Base-by-base conservation (phyloP, 768 basidiomycete genomes). In the Lactifluus piperatus region DNA sequence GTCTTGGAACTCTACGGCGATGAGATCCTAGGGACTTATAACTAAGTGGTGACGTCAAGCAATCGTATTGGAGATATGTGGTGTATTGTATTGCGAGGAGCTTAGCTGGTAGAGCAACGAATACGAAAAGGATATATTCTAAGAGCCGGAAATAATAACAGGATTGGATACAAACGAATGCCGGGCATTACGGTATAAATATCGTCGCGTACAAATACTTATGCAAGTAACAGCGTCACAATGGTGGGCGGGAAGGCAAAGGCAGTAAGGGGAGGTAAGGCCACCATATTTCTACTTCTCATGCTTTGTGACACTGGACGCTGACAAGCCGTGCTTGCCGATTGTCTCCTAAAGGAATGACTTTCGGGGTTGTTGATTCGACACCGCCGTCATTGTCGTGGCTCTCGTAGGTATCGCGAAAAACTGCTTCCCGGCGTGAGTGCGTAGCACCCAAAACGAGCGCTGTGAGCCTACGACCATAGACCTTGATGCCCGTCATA, bases 381-480 rank as follows among this genome's bases (percentile, higher is more conserved):
- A 56, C 52, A 68, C 44, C 29, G 10, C 66, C 65, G 11, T 65
- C 64, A 47, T 69, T 70, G 45, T 63, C 66, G n/a, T 63, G 18
- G 5, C 3, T 20, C 32, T 32, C 27, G 30, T 34, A 11, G 55
- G 14, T 30, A 45, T 24, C 56, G 56, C 29, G 45, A 14, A 18
- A 16, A 30, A 26, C 37, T 9, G 47, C 27, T 2, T 18, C 44
- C 41, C 37, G 27, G 9, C 48, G 51, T 30, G 29, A 22, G 30
- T 55, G 51, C 18, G 26, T 27, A 20, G 53, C 49, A 32, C 71
- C 76, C 45, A 92, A 74, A n/a, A 93, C 73, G 44, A 92, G 71
- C 4, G 88, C 86, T 5, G 86, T 82, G 51, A 93, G 69, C 39
- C 74, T 72, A 41, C 79, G 75, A 7, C 81, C 79, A 66, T 91